Evolutionary conservation across 495 filamentous ascomycete species (phyloP).

Genomic region (Extremus antarcticus): DNA sequence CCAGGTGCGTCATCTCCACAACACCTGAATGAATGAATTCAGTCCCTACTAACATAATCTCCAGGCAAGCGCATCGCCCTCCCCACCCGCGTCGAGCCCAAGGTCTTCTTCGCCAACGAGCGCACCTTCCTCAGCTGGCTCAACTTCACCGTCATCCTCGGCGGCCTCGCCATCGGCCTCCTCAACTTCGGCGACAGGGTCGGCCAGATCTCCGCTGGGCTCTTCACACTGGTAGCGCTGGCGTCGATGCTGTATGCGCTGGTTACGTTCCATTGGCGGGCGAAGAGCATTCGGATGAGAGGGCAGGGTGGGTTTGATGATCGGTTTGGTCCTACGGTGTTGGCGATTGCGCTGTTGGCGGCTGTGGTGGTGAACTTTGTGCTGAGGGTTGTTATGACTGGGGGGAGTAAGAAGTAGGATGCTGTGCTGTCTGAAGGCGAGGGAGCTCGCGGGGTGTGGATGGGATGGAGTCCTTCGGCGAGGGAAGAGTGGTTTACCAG

Average conservation of each 20-base stretch:
- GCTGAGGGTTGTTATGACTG: conserved; percentile 55
- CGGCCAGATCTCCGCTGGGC: conserved; percentile 78
- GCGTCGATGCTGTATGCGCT: conserved; percentile 91
- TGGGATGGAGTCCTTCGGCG: too few species aligned
- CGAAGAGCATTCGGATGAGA: conserved; percentile 78
- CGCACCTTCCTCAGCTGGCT: conserved; percentile 98
- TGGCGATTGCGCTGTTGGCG: conserved; percentile 71
- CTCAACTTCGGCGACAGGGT: conserved; percentile 95
- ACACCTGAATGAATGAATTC: conserved; percentile 9
- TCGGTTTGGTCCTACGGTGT: conserved; percentile 77
- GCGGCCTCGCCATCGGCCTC: conserved; percentile 87
- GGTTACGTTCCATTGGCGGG: conserved; percentile 92
- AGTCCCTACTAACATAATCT: conserved; percentile 10
- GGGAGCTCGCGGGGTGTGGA: too few species aligned
- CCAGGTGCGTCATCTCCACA: conserved; percentile 41
- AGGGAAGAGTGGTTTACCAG: too few species aligned
- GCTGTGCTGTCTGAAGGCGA: too few species aligned
- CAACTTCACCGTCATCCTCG: conserved; percentile 97
- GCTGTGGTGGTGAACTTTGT: conserved; percentile 93
- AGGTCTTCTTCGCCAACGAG: conserved; percentile 99
- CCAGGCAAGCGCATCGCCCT: conserved; percentile 97
- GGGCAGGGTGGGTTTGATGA: conserved; percentile 96
- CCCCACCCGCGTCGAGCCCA: conserved; percentile 93
- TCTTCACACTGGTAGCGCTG: conserved; percentile 94
- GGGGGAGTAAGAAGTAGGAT: neutral